Evolutionary conservation across 768 basidiomycete species (phyloP).

Genomic region (Cystofilobasidium macerans): DNA sequence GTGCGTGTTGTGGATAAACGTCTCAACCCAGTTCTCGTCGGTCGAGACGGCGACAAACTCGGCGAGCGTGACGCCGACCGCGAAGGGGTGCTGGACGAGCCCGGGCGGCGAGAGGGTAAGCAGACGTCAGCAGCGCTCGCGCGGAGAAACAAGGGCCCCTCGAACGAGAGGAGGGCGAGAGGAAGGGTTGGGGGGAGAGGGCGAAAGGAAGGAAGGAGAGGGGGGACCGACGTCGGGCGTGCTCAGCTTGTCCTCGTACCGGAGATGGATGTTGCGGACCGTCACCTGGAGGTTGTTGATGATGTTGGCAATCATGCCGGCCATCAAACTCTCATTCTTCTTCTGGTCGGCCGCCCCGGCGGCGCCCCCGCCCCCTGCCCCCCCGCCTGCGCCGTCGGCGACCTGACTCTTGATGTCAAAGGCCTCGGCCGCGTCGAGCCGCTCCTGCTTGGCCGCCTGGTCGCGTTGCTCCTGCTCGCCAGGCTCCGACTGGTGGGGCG

Average conservation of each 20-base stretch:
- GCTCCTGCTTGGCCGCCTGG: conserved; percentile 78
- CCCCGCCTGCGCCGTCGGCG: neutral
- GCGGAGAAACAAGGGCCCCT: no score
- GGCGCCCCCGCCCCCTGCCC: no score
- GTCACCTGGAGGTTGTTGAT: conserved; percentile 94
- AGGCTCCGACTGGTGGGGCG: conserved; percentile 44
- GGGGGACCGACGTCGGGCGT: conserved; percentile 67
- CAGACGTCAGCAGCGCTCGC: neutral
- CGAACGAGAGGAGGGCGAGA: no score
- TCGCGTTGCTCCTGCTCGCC: conserved; percentile 73
- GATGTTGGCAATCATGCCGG: conserved; percentile 74
- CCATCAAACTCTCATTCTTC: conserved; percentile 74
- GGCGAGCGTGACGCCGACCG: conserved; percentile 75
- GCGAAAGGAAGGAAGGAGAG: neutral
- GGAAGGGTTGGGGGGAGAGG: neutral
- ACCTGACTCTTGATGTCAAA: conserved; percentile 32
- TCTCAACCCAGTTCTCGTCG: conserved; percentile 71
- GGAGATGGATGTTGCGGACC: conserved; percentile 86
- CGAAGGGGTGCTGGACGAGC: conserved; percentile 70
- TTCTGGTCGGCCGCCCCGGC: conserved; percentile 41
- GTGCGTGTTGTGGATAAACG: conserved; percentile 81
- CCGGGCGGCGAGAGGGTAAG: neutral
- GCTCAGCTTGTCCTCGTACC: conserved; percentile 90
- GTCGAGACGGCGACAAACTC: conserved; percentile 83
- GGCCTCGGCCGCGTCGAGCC: conserved; percentile 71